A percentile compares a stretch with the other conserved stretches of the same genome.
Conservation (phyloP, 768 basidiomycete species). For the Pleurotus salmoneostramineus region DNA sequence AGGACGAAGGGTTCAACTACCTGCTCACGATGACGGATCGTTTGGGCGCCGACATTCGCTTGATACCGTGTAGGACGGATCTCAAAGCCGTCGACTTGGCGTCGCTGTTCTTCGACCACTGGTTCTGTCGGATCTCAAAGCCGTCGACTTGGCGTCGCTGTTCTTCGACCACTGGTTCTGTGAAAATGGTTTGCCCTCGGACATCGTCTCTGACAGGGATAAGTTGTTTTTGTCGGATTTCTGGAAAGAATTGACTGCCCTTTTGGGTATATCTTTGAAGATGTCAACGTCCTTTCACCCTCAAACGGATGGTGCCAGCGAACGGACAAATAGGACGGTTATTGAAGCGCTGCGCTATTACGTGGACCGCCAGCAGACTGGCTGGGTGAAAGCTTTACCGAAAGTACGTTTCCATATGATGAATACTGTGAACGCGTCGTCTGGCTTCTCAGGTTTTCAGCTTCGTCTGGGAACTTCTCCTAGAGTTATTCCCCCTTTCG, state of each 20-base stretch:
- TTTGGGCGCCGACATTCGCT: conserved; percentile 11
- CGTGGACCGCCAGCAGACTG: conserved; percentile 25
- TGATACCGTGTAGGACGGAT: conserved; percentile 4
- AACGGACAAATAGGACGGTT: conserved; percentile 29
- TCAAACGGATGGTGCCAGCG: conserved; percentile 32
- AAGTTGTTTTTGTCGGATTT: conserved; percentile 16
- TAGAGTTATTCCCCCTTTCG: conserved; percentile 20
- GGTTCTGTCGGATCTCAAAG: conserved; percentile 17
- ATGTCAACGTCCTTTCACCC: conserved; percentile 35
- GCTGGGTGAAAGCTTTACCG: conserved; percentile 25
- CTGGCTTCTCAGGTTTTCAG: conserved; percentile 29
- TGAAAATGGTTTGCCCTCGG: too few relatives aligned
- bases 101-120: conserved; percentile 16
- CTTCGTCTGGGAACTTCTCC: conserved; percentile 20
- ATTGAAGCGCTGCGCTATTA: conserved; percentile 23
- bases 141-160: conserved; percentile 2
- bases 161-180: conserved; percentile 21
- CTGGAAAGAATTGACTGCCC: conserved; percentile 24
- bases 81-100: conserved; percentile 7
- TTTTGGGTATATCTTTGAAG: conserved; percentile 23
- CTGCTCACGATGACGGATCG: conserved; percentile 16
- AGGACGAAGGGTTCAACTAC: conserved; percentile 23
- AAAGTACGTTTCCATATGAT: conserved; percentile 27
- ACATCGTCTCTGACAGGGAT: too few relatives aligned
- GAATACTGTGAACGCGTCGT: conserved; percentile 26